Conservation (phyloP, 129 eudicot species). For the Lactuca saligna region DNA sequence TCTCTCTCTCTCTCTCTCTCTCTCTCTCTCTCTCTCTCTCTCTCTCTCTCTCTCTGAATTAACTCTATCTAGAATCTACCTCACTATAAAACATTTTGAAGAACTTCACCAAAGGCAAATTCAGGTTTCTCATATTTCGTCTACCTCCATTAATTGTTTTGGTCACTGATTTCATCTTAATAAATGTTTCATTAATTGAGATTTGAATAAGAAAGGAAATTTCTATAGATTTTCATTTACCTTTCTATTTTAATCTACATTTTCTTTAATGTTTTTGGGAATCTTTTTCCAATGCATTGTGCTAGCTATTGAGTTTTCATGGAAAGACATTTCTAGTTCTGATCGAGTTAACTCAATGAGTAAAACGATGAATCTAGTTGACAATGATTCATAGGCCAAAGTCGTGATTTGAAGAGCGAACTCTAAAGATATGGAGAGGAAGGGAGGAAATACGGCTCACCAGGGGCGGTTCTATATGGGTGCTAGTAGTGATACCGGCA, state of each 20-base stretch:
- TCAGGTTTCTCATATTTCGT: slow-evolving; percentile 6
- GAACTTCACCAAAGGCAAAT: slow-evolving; percentile 30
- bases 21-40: too few species aligned
- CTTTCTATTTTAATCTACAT: slow-evolving; percentile 16
- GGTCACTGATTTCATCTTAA: slow-evolving; percentile 13
- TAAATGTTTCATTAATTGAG: neutral
- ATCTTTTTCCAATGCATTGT: slow-evolving; percentile 3
- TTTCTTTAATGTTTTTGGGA: slow-evolving; percentile 2
- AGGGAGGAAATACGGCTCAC: slow-evolving; percentile 55
- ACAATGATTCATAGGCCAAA: neutral
- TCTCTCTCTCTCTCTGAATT: neutral
- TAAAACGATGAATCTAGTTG: neutral
- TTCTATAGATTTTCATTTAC: slow-evolving; percentile 1
- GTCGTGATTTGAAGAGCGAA: slow-evolving; percentile 24
- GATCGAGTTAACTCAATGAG: slow-evolving; percentile 32
- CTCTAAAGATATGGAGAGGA: slow-evolving; percentile 45
- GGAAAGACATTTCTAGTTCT: slow-evolving; percentile 14
- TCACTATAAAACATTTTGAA: slow-evolving; percentile 22
- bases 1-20: too few species aligned
- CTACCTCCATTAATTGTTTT: slow-evolving; percentile 1
- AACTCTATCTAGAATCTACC: slow-evolving; percentile 21
- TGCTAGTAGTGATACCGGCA: too few species aligned
- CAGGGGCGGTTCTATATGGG: too few species aligned
- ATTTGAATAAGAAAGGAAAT: neutral
- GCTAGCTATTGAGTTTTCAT: slow-evolving; percentile 11